Evolutionary conservation across 306 rosid genomes (phyloP).

Genomic region (Vigna trinervia): DNA sequence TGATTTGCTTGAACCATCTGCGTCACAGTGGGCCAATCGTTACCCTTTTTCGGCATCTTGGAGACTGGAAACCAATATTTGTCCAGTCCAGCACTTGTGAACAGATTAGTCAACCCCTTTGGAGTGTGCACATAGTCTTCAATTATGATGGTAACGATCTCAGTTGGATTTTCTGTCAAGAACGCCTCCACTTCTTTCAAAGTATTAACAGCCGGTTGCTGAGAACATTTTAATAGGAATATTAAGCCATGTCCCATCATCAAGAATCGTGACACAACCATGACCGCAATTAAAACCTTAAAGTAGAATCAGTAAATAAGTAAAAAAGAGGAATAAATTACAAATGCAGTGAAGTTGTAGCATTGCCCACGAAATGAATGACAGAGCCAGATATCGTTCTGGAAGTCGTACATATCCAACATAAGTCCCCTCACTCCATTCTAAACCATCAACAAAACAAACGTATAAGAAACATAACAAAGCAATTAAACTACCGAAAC

Average conservation of each 20-base stretch:
- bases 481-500: slow-evolving; percentile 4
- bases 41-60: slow-evolving; percentile 91
- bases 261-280: not conserved
- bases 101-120: slow-evolving; percentile 79
- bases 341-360: slow-evolving; percentile 99
- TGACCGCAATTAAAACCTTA: not conserved
- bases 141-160: slow-evolving; percentile 90
- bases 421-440: slow-evolving; percentile 99
- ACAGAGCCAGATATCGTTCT: slow-evolving; percentile 97
- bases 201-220: slow-evolving; percentile 97
- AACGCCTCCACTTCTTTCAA: slow-evolving; percentile 93
- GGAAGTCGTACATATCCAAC: slow-evolving; percentile 97
- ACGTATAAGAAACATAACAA: slow-evolving; percentile 28
- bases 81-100: slow-evolving; percentile 78
- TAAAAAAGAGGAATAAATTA: slow-evolving; percentile 49
- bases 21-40: slow-evolving; percentile 89
- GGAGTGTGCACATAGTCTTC: slow-evolving; percentile 97
- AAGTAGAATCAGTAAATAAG: slow-evolving; percentile 1
- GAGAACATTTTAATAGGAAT: slow-evolving; percentile 51
- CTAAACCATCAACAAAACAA: slow-evolving; percentile 53
- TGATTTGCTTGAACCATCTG: slow-evolving; percentile 83
- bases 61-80: slow-evolving; percentile 92
- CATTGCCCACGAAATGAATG: slow-evolving; percentile 96
- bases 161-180: slow-evolving; percentile 74
- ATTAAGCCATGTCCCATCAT: slow-evolving; percentile 25